Percentiles rank a stretch among this genome's conserved stretches.
These are phyloP conservation scores for Fusarium sp. DNA, from an alignment of 2,329 filamentous ascomycete genomes.

Conservation along the genomic window DNA sequence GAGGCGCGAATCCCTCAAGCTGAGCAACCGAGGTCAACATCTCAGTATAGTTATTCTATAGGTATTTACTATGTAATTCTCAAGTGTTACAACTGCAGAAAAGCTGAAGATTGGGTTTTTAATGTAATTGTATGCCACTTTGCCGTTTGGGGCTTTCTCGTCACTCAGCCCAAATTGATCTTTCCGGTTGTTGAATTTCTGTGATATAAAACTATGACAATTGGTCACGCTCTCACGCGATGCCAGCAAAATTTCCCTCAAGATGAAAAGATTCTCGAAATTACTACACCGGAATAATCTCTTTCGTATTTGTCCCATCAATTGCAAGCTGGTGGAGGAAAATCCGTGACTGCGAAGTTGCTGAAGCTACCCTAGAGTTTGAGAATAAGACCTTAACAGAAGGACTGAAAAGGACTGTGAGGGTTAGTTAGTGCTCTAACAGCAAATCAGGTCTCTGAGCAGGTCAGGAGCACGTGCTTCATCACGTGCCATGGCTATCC, in stretches of 20 bases:
- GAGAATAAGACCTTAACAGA: background rate
- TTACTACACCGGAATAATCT: background rate
- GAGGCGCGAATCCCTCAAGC: background rate
- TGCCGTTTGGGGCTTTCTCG: background rate
- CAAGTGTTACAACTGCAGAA: rapidly evolving
- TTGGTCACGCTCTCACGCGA: background rate
- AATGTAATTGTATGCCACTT: background rate
- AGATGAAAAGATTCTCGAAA: background rate
- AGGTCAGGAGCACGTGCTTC: background rate
- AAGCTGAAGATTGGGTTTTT: background rate
- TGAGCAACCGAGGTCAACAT: background rate
- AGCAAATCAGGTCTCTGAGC: too few species aligned
- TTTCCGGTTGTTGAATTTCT: too few species aligned
- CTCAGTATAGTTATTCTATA: background rate
- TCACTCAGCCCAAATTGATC: background rate
- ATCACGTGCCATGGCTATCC: background rate
- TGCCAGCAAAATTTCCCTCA: too few species aligned
- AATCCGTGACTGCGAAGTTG: too few species aligned
- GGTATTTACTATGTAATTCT: background rate
- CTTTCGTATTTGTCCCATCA: background rate
- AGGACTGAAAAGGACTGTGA: too few species aligned
- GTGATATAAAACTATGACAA: background rate
- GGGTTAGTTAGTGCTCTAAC: background rate
- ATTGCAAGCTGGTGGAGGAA: background rate
- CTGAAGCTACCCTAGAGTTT: background rate